Evolutionary conservation across 495 filamentous ascomycete genomes (phyloP), one percentile per base, ranked within the genome.

Genomic region (Pyronema omphalodes): DNA sequence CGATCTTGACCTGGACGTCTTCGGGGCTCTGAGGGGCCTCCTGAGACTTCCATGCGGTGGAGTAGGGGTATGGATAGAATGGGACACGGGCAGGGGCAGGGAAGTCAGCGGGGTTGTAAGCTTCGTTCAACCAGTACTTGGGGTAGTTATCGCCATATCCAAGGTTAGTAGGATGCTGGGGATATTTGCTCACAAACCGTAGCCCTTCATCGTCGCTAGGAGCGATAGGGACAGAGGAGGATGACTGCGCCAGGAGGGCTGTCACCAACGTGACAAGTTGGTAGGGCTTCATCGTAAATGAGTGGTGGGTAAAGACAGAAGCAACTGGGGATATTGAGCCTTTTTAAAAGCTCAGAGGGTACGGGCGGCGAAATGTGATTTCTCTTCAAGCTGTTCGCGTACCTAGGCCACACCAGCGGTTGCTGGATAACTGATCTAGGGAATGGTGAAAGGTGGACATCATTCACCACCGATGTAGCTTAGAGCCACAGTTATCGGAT

Each of bases 41-140:
- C 9, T 15, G 19, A 1, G 35, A 14, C 35, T 52, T 46, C 52
- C 52, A 54, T 2, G 40, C 36, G 3, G 17, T n/a, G 29, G 29
- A n/a, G 41, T 54, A 54, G n/a, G 52, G 52, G 29, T 37, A 37
- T 11, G 52, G 52, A 15, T 36, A 35, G 52, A 54, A 54, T 8
- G 37, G 50, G 11, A 45, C 19, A 8, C 43, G 40, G 8, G 33
- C 17, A 6, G 12, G 6, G 29, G 50, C n/a, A 9, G 40, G 52
- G 41, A 11, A 44, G 11, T 44, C 40, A 14, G 52, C 3, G 9
- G 52, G 52, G 37, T 37, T 57, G 54, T 60, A 64, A 11, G 37
- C 51, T 39, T 64, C 57, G 29, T 57, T 57, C 53, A 60, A 54
- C 61, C 61, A 64, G 54, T 64, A 64, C 46, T 64, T 64, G 3